These are phyloP conservation scores for Penicillium sp. DNA, from an alignment of 2,329 filamentous ascomycete species.

Conservation along the genomic window DNA sequence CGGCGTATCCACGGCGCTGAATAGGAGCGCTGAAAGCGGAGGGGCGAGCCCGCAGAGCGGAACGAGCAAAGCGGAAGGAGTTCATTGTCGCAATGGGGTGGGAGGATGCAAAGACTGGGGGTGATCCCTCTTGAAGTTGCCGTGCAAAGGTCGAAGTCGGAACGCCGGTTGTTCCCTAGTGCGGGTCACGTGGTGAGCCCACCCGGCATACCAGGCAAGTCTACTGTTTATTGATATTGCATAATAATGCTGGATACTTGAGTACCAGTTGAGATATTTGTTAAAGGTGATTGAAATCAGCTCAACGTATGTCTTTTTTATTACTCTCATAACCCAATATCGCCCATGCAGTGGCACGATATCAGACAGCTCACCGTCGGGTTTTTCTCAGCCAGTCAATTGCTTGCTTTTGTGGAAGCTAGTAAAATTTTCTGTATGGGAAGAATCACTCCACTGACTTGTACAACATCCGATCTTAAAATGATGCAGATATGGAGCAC, in stretches of 20 bases:
- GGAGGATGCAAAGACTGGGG: constrained; percentile 31
- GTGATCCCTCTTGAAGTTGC: constrained; percentile 38
- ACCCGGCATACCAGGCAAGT: constrained; percentile 1
- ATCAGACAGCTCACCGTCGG: neutral
- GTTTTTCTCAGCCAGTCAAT: neutral
- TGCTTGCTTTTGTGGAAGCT: neutral
- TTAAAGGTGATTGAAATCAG: neutral
- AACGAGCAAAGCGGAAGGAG: constrained; percentile 87
- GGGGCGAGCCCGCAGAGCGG: constrained; percentile 80
- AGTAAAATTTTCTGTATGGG: neutral
- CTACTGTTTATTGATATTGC: neutral
- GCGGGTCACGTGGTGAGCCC: constrained; percentile 31
- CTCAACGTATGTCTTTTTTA: neutral
- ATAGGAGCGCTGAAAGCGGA: constrained; percentile 71
- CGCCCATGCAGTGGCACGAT: neutral
- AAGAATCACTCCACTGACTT: neutral
- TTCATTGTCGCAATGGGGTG: constrained; percentile 65
- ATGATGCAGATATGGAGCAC: neutral
- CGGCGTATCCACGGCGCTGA: constrained; percentile 88
- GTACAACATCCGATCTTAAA: neutral
- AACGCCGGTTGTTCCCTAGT: constrained; percentile 43
- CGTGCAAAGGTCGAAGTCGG: constrained; percentile 41
- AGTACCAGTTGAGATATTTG: neutral
- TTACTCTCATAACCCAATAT: neutral
- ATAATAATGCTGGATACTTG: neutral